Conservation (phyloP, 805 yeast genomes). For the Wickerhamiella alocasiicola region DNA sequence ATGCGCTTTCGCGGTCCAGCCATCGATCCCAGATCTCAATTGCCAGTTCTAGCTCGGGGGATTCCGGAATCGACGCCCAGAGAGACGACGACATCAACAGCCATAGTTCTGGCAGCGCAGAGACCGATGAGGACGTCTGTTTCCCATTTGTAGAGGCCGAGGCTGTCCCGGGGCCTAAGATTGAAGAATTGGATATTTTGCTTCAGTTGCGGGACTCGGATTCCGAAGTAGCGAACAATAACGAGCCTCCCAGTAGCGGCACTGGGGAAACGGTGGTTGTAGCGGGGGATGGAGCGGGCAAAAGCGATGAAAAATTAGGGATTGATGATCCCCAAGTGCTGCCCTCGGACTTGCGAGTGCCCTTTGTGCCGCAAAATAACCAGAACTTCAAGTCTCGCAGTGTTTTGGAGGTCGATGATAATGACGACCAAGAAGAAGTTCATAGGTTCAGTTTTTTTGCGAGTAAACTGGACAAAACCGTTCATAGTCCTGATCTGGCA, state of each 20-base stretch:
- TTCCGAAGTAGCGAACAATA: constrained; percentile 54
- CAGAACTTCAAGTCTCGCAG: background rate
- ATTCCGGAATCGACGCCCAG: constrained; percentile 8
- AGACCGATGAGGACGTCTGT: constrained; percentile 95
- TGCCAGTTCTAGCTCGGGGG: constrained; percentile 1
- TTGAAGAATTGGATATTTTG: constrained; percentile 56
- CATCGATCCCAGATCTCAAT: background rate
- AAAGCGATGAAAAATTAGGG: background rate
- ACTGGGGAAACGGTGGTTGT: constrained; percentile 1
- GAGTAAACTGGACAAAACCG: constrained; percentile 71
- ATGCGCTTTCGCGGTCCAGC: constrained; percentile 2
- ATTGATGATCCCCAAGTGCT: background rate
- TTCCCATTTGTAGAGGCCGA: constrained; percentile 76
- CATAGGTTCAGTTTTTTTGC: constrained; percentile 72
- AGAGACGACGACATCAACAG: constrained; percentile 6
- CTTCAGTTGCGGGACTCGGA: constrained; percentile 16
- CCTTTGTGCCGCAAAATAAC: constrained; percentile 2
- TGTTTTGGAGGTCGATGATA: background rate
- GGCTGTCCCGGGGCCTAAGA: constrained; percentile 49
- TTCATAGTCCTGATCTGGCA: constrained; percentile 80
- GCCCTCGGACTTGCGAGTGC: background rate
- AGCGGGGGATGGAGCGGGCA: constrained; percentile 7
- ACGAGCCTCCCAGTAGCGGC: constrained; percentile 15
- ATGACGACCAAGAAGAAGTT: constrained; percentile 3
- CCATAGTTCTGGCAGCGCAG: constrained; percentile 34